Evolutionary conservation across 306 rosid species (phyloP).

Genomic region (Inga laurina): DNA sequence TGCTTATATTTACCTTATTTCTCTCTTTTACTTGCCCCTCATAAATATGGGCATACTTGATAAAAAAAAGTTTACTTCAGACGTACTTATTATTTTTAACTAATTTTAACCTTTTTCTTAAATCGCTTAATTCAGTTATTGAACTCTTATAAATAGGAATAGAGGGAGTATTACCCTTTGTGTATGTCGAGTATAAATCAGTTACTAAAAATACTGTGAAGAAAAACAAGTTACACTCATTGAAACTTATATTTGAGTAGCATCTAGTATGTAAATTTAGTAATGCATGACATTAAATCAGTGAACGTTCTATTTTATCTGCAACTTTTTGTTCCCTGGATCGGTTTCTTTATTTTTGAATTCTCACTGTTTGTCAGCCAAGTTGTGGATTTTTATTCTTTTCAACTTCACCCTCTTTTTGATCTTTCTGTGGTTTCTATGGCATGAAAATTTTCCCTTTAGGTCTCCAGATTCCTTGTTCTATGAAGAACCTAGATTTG

Average conservation of each 20-base stretch:
- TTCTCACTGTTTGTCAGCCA: constrained; percentile 1
- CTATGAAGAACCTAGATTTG: constrained; percentile 83
- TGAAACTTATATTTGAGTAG: neutral
- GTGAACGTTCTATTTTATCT: constrained; percentile 7
- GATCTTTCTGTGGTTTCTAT: neutral
- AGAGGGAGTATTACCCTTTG: too few species aligned
- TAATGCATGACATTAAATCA: neutral
- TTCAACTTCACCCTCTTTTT: neutral
- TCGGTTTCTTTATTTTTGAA: neutral
- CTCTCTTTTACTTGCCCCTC: too few species aligned
- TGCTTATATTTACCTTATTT: too few species aligned
- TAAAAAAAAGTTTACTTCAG: too few species aligned
- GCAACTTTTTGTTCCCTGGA: neutral
- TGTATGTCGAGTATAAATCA: neutral
- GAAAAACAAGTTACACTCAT: neutral
- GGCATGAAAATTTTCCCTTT: constrained; percentile 17
- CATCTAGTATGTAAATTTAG: neutral
- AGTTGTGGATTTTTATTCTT: neutral
- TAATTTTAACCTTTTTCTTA: too few species aligned
- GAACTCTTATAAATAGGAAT: too few species aligned
- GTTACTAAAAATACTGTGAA: neutral
- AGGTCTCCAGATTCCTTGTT: constrained; percentile 69
- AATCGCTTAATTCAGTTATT: too few species aligned
- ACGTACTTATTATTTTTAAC: too few species aligned
- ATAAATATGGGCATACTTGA: too few species aligned